These are phyloP conservation scores for Oidiodendron maius DNA, from an alignment of 495 filamentous ascomycete species.

Conservation along the genomic window DNA sequence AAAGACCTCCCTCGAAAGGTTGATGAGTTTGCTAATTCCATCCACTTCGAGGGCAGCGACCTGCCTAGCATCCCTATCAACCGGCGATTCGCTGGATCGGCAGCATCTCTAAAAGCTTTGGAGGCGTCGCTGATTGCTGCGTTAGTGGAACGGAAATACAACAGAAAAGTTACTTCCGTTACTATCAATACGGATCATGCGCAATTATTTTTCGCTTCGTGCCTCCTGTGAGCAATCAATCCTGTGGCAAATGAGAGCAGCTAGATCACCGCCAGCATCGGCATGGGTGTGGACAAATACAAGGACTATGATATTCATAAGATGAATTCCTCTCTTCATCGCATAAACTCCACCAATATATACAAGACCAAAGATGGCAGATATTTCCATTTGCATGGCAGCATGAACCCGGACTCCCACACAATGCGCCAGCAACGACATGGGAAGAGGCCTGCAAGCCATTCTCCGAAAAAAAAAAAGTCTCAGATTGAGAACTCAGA, in stretches of 20 bases:
- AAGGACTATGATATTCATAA: slow-evolving; percentile 19
- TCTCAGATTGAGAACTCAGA: neutral
- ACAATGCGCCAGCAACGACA: neutral
- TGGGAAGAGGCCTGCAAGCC: no score
- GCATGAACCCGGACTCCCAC: slow-evolving; percentile 38
- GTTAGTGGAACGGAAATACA: slow-evolving; percentile 24
- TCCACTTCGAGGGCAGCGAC: slow-evolving; percentile 18
- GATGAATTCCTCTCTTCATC: slow-evolving; percentile 8
- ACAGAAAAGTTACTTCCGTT: slow-evolving; percentile 9
- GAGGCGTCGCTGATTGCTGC: slow-evolving; percentile 23
- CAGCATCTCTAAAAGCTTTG: slow-evolving; percentile 25
- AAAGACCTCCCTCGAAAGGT: slow-evolving; percentile 1
- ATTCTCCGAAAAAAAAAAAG: neutral
- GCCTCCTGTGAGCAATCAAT: neutral
- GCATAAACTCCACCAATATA: slow-evolving; percentile 35
- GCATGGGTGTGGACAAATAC: neutral
- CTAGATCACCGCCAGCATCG: neutral
- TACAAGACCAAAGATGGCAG: slow-evolving; percentile 46
- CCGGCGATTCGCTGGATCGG: slow-evolving; percentile 29
- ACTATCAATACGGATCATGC: slow-evolving; percentile 25
- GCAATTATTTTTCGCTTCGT: slow-evolving; percentile 19
- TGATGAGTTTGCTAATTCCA: neutral
- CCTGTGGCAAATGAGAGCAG: neutral
- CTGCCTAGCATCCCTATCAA: slow-evolving; percentile 25
- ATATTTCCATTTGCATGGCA: slow-evolving; percentile 48